A percentile compares a stretch with the other conserved stretches of the same genome.
phyloP scores from a whole-genome alignment of 129 eudicot species.

The Helianthus tuberosus region DNA sequence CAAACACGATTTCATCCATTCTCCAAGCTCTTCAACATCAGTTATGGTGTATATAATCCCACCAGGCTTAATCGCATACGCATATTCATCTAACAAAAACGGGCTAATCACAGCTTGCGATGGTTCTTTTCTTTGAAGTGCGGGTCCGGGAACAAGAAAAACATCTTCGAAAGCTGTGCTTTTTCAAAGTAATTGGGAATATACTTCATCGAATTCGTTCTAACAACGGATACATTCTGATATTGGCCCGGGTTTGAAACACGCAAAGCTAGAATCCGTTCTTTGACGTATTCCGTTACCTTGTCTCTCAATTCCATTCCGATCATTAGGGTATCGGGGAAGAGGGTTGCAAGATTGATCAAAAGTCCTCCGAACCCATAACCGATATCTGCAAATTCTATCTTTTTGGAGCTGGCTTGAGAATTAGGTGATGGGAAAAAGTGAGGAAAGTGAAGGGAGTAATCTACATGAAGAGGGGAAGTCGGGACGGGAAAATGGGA shows the following conservation, averaged over 20 bases:
- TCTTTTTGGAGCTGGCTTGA: constrained; percentile 28
- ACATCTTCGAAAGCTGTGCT: constrained; percentile 87
- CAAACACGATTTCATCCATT: constrained; percentile 90
- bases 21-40: constrained; percentile 97
- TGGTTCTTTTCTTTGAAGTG: constrained; percentile 96
- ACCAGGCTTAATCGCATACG: constrained; percentile 70
- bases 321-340: constrained; percentile 79
- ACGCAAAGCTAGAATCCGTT: constrained; percentile 72
- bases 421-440: constrained; percentile 38
- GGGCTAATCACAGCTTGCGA: constrained; percentile 86
- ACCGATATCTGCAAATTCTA: constrained; percentile 91
- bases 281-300: constrained; percentile 95
- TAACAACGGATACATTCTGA: constrained; percentile 77
- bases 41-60: constrained; percentile 94
- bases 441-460: constrained; percentile 51
- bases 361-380: constrained; percentile 97
- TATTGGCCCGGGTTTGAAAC: constrained; percentile 73
- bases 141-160: constrained; percentile 94
- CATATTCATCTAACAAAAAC: constrained; percentile 82
- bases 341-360: constrained; percentile 83
- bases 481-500: constrained; percentile 93
- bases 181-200: constrained; percentile 90
- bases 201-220: constrained; percentile 97
- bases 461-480: constrained; percentile 74
- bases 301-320: constrained; percentile 96